Evolutionary conservation across 352 stramenopile species (phyloP).

Genomic region (Globisporangium radiosum): DNA sequence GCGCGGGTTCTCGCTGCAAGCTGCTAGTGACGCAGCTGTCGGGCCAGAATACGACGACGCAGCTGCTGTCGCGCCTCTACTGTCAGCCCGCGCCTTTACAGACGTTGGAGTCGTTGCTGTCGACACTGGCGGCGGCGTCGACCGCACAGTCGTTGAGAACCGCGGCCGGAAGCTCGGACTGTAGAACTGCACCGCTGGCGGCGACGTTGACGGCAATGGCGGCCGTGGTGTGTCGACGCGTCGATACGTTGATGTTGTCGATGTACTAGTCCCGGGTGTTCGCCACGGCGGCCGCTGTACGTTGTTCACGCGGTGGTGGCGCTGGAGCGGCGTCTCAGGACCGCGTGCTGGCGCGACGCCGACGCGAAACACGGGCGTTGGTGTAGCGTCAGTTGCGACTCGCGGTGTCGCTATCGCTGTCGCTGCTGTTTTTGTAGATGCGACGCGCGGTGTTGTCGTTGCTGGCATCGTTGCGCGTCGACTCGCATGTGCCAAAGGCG

Average conservation of each 20-base stretch:
- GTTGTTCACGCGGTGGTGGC: slow-evolving; percentile 1
- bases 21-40: neutral
- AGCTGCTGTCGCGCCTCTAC: no score
- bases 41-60: no score
- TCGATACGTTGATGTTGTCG: no score
- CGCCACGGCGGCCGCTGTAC: neutral
- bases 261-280: neutral
- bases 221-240: no score
- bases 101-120: neutral
- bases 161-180: slow-evolving; percentile 4
- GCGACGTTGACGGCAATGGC: no score
- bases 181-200: neutral
- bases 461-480: no score
- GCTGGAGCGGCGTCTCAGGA: neutral
- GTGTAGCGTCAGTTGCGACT: no score
- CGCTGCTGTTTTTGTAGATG: neutral
- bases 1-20: neutral
- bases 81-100: no score
- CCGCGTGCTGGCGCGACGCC: neutral
- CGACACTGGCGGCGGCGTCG: neutral
- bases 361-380: neutral
- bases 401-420: no score
- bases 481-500: neutral
- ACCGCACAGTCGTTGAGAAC: neutral
- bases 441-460: neutral